Conservation (phyloP, 306 rosid genomes). For the Cucumis sativus region DNA sequence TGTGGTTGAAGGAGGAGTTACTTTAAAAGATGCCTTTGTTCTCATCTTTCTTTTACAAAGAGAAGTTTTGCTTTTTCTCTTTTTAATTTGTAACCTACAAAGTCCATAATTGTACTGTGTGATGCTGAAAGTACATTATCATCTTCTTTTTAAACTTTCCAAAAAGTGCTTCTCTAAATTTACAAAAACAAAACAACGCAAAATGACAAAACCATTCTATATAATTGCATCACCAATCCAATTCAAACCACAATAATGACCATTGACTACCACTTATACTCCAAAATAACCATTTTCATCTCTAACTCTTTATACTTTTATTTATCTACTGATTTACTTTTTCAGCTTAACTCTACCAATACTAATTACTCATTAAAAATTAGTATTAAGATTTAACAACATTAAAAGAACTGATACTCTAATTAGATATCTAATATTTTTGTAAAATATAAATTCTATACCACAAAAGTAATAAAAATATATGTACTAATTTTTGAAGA, state of each 20-base stretch:
- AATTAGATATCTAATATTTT: no score
- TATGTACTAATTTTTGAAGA: no score
- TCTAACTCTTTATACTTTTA: no score
- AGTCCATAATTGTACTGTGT: not conserved
- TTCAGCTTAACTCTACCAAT: not conserved
- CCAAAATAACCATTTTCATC: no score
- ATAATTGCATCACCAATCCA: not conserved
- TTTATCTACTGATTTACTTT: no score
- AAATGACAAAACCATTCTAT: not conserved
- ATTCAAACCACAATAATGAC: not conserved
- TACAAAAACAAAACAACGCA: not conserved
- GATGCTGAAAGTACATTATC: slow-evolving; percentile 2
- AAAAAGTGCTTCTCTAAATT: not conserved
- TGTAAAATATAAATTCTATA: no score
- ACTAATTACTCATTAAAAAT: no score
- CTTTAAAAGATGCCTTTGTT: slow-evolving; percentile 1
- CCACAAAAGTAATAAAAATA: no score
- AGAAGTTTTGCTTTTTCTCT: no score
- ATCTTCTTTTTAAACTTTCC: not conserved
- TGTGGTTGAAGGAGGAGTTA: not conserved
- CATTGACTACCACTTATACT: not conserved
- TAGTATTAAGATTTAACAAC: no score
- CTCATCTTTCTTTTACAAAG: not conserved
- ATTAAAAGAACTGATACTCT: no score
- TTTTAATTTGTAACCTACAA: not conserved